These are phyloP conservation scores for Microbotryomycetes sp. DNA, from an alignment of 1,284 basidiomycete genomes.

Conservation along the genomic window DNA sequence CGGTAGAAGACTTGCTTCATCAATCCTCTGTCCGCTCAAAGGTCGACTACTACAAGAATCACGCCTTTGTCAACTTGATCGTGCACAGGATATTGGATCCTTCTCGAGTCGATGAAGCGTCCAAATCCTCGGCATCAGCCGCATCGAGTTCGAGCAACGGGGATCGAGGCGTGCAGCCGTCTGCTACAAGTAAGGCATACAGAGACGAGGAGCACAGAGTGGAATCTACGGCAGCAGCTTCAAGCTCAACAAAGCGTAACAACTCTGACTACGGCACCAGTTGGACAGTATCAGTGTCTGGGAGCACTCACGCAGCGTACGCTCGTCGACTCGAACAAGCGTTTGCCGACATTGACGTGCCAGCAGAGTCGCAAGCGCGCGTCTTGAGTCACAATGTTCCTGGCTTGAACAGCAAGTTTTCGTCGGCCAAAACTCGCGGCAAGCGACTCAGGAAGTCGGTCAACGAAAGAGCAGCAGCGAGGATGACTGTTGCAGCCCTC, in stretches of 20 bases:
- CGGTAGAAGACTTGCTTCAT: constrained; percentile 61
- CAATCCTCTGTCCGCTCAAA: constrained; percentile 51
- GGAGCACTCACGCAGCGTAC: neutral
- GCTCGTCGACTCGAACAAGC: neutral
- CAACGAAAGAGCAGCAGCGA: constrained; percentile 16
- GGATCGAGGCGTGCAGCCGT: too few species aligned
- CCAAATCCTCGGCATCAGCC: too few species aligned
- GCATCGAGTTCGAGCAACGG: too few species aligned
- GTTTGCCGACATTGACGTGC: neutral
- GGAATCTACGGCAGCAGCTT: neutral
- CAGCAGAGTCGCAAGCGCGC: neutral
- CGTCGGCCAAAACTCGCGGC: neutral
- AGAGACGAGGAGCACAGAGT: neutral
- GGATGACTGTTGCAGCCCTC: constrained; percentile 13
- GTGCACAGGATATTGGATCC: constrained; percentile 45
- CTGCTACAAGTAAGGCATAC: too few species aligned
- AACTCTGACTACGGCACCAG: neutral
- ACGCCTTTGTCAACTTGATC: constrained; percentile 60
- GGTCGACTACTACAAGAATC: constrained; percentile 59
- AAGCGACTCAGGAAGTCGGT: neutral
- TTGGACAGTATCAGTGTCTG: neutral
- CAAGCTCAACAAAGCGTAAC: neutral
- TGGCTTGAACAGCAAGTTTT: neutral
- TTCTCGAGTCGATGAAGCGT: constrained; percentile 3
- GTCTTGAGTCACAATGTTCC: neutral